Conservation (phyloP, 331 rosid species). For the Erythrophleum ivorense region DNA sequence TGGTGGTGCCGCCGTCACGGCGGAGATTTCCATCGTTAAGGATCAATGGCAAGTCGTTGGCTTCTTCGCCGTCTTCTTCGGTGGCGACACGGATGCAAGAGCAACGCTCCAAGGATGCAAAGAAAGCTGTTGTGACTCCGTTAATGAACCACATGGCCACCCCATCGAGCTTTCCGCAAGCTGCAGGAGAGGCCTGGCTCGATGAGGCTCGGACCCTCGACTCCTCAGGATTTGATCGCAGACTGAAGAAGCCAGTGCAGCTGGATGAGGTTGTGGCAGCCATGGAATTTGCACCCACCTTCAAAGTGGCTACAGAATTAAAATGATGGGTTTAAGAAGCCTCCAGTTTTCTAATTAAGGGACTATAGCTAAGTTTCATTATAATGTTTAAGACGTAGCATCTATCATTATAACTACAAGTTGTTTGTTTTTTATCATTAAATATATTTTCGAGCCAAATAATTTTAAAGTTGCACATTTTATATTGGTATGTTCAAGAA, state of each 20-base stretch:
- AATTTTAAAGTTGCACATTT: too few relatives aligned
- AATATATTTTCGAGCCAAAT: not conserved
- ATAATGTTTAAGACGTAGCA: not conserved
- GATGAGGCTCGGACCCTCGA: conserved; percentile 45
- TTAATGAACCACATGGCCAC: conserved; percentile 81
- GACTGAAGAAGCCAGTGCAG: conserved; percentile 56
- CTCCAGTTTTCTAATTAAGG: conserved; percentile 24
- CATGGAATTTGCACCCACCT: conserved; percentile 46
- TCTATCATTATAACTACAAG: not conserved
- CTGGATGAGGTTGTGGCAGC: conserved; percentile 64
- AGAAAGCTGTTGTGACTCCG: conserved; percentile 67
- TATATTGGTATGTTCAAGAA: too few relatives aligned
- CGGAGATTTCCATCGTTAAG: conserved; percentile 68
- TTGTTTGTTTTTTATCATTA: not conserved
- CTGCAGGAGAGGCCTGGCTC: conserved; percentile 47
- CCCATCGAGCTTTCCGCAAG: conserved; percentile 67
- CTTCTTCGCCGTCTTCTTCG: conserved; percentile 61
- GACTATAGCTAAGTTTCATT: conserved; percentile 22
- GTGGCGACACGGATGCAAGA: conserved; percentile 85
- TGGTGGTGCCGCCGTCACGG: conserved; percentile 41
- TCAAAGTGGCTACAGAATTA: not conserved
- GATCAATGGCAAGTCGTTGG: conserved; percentile 75
- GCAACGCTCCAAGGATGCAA: conserved; percentile 72
- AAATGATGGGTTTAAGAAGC: conserved; percentile 37
- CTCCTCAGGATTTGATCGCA: conserved; percentile 50